Conservation (phyloP, 2,329 filamentous ascomycete species). For the Paraphoma chrysanthemicola region DNA sequence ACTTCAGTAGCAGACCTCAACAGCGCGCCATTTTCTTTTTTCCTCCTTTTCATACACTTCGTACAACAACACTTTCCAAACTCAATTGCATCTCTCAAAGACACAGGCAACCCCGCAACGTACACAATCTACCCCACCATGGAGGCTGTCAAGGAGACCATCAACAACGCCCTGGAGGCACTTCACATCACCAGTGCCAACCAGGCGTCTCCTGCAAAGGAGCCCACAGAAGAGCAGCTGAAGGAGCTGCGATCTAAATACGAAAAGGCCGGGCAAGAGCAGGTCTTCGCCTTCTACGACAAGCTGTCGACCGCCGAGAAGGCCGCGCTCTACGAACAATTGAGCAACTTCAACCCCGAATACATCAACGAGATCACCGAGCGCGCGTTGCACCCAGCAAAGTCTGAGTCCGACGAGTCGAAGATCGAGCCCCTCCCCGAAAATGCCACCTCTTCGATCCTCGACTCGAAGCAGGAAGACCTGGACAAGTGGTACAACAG, state of each 20-base stretch:
- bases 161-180: constrained; percentile 52
- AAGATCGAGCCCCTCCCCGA: constrained; percentile 87
- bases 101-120: neutral
- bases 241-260: constrained; percentile 75
- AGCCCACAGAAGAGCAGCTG: constrained; percentile 71
- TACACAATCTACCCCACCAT: constrained; percentile 37
- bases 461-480: constrained; percentile 82
- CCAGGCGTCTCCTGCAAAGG: constrained; percentile 48
- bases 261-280: constrained; percentile 75
- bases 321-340: constrained; percentile 79
- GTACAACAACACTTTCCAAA: neutral
- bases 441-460: constrained; percentile 84
- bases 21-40: constrained; percentile 7
- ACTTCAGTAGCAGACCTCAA: constrained; percentile 21
- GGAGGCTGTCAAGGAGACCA: constrained; percentile 50
- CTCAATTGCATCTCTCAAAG: constrained; percentile 12
- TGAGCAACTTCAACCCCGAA: constrained; percentile 80
- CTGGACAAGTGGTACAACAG: constrained; percentile 83
- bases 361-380: constrained; percentile 89
- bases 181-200: constrained; percentile 48
- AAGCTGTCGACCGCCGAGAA: constrained; percentile 76
- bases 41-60: neutral
- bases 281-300: constrained; percentile 89
- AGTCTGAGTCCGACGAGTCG: constrained; percentile 60
- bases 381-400: constrained; percentile 79